These are phyloP conservation scores for Cystobasidiaceae sp. DNA, from an alignment of 1,284 basidiomycete species.

Conservation along the genomic window DNA sequence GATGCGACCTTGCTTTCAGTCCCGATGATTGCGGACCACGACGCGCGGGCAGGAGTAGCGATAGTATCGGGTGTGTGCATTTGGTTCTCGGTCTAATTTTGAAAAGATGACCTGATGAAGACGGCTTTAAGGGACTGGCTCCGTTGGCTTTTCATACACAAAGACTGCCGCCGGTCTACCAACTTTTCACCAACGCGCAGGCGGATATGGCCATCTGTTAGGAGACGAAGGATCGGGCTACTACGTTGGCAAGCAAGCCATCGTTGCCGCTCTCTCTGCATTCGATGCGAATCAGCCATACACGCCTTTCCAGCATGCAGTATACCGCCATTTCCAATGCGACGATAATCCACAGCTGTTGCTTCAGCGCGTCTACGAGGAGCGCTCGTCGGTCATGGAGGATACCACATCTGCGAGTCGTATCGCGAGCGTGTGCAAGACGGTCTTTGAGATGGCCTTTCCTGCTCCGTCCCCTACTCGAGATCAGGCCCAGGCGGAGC, in stretches of 20 bases:
- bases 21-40: conserved; percentile 19
- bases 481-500: neutral
- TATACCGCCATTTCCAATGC: conserved; percentile 21
- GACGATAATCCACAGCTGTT: conserved; percentile 16
- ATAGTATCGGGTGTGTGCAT: conserved; percentile 21
- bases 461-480: too few relatives aligned
- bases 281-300: conserved; percentile 9
- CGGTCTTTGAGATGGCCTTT: conserved; percentile 4
- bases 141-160: conserved; percentile 20
- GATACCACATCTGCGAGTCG: conserved; percentile 1
- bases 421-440: conserved; percentile 18
- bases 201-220: conserved; percentile 20
- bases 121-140: conserved; percentile 27
- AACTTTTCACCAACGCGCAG: conserved; percentile 2
- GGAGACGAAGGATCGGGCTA: conserved; percentile 24
- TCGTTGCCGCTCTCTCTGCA: conserved; percentile 3
- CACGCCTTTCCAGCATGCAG: conserved; percentile 11
- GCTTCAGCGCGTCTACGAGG: conserved; percentile 17
- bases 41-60: conserved; percentile 3
- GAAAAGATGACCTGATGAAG: too few relatives aligned
- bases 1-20: conserved; percentile 24
- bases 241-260: conserved; percentile 20
- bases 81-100: too few relatives aligned
- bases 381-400: neutral
- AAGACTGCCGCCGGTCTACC: conserved; percentile 13